Evolutionary conservation across 140 eudicot species (phyloP), one percentile per base, ranked within the genome.

Genomic region (Anethum foeniculum): DNA sequence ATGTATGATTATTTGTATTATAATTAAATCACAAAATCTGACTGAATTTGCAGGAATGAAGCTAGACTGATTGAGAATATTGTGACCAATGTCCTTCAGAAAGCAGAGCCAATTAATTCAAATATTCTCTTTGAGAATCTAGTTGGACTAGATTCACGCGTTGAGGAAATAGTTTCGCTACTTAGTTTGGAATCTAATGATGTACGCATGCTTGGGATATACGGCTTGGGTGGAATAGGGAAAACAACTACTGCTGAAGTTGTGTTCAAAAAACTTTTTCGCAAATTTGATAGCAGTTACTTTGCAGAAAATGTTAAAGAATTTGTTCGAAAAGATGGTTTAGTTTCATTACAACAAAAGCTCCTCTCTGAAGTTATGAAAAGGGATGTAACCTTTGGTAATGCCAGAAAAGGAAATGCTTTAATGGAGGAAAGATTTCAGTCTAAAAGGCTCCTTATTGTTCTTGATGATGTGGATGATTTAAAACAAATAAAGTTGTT

Each of bases 381-480:
- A 4, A 36, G 12, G 48, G 18, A 56, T 21, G 46, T 56, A 4
- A 18, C 21, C 10, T 6, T 78, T 56, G 21, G 15, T 58, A 36
- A 65, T 39, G n/a, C 30, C 18, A 15, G 21, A 10, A 14, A 58
- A 56, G 73, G 74, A 56, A 58, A 5, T 7, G 27, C 10, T 43
- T 28, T 34, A 38, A 78, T 58, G 54, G 41, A 44, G 5, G 54
- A 58, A 39, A 56, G 54, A 39, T n/a, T 39, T 19, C 23, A 51
- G 52, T 44, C 14, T 39, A 78, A 54, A 58, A 78, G n/a, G 36
- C 54, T 58, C 27, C 72, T 78, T 19, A 36, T 78, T 0, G 51
- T 78, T 58, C 49, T 78, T 3, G 81, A 78, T 38, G 72, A 78
- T 12, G 49, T 56, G 73, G 54, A 78, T 36, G 30, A 54, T 36